Evolutionary conservation across 805 yeast genomes (phyloP).

Genomic region (Saccharomycopsis sp.): DNA sequence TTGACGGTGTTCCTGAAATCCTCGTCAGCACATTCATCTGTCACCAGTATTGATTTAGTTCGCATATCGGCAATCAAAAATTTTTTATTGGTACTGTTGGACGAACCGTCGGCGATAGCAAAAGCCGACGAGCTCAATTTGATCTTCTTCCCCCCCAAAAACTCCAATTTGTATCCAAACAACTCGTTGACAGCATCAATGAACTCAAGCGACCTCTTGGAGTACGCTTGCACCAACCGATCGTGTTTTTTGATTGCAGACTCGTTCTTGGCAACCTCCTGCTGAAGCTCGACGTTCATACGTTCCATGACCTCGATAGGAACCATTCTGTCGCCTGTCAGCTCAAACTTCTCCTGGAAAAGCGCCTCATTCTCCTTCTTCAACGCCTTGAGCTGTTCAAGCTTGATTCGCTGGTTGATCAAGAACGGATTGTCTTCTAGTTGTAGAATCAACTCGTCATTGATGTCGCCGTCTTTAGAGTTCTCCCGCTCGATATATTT

Average conservation of each 20-base stretch:
- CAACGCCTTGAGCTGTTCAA: constrained; percentile 42
- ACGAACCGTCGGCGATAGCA: neutral
- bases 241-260: constrained; percentile 44
- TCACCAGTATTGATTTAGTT: constrained; percentile 48
- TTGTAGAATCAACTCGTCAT: constrained; percentile 39
- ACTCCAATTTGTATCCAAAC: constrained; percentile 70
- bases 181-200: constrained; percentile 58
- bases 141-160: constrained; percentile 26
- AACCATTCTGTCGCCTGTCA: constrained; percentile 26
- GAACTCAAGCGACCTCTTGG: constrained; percentile 64
- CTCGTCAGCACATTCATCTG: constrained; percentile 24
- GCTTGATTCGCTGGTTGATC: constrained; percentile 55
- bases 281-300: constrained; percentile 45
- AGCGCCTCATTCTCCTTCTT: constrained; percentile 54
- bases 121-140: neutral
- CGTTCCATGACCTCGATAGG: constrained; percentile 63
- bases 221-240: constrained; percentile 50
- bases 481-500: constrained; percentile 32
- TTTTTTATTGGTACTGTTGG: constrained; percentile 24
- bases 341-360: constrained; percentile 27
- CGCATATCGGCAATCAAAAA: constrained; percentile 47
- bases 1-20: constrained; percentile 33
- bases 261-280: constrained; percentile 40
- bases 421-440: constrained; percentile 59
- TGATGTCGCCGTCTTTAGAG: constrained; percentile 33